Evolutionary conservation across 108 stramenopile genomes (phyloP).

Genomic region (Cyclotella cryptica): DNA sequence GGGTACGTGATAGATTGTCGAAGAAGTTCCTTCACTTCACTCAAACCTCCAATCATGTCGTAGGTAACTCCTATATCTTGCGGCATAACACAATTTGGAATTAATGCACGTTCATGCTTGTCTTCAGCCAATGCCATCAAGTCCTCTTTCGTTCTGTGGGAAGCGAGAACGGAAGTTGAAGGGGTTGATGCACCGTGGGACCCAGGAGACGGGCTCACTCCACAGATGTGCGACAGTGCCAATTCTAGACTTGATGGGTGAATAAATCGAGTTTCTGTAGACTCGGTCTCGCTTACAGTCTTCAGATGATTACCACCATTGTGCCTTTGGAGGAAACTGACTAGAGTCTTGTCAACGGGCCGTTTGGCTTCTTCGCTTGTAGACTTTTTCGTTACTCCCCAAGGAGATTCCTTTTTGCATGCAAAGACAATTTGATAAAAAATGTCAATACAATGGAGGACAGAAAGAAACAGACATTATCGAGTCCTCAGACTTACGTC

Average conservation of each 20-base stretch:
- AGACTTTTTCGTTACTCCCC: conserved; percentile 48
- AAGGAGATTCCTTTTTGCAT: conserved; percentile 55
- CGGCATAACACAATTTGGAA: conserved; percentile 85
- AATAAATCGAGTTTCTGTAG: conserved; percentile 54
- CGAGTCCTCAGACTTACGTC: conserved; percentile 33
- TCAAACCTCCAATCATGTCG: conserved; percentile 95
- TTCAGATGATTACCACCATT: conserved; percentile 6
- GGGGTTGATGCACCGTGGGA: conserved; percentile 66
- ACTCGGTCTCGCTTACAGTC: conserved; percentile 32
- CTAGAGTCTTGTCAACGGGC: conserved; percentile 66
- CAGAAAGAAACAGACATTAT: conserved; percentile 10
- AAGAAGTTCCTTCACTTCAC: conserved; percentile 92
- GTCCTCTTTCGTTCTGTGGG: conserved; percentile 82
- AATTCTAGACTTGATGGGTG: conserved; percentile 85
- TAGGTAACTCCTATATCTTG: conserved; percentile 96
- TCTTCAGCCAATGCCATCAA: conserved; percentile 85
- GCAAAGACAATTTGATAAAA: not conserved
- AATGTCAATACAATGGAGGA: not conserved
- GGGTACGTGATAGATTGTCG: conserved; percentile 97
- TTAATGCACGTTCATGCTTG: conserved; percentile 90
- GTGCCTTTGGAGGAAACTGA: conserved; percentile 34
- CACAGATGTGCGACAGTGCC: conserved; percentile 75
- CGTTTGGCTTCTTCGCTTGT: conserved; percentile 13
- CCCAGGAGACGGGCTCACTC: conserved; percentile 79
- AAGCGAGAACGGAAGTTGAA: conserved; percentile 46